These are phyloP conservation scores for Penicillium alfredii DNA, from an alignment of 495 filamentous ascomycete genomes.

Conservation along the genomic window DNA sequence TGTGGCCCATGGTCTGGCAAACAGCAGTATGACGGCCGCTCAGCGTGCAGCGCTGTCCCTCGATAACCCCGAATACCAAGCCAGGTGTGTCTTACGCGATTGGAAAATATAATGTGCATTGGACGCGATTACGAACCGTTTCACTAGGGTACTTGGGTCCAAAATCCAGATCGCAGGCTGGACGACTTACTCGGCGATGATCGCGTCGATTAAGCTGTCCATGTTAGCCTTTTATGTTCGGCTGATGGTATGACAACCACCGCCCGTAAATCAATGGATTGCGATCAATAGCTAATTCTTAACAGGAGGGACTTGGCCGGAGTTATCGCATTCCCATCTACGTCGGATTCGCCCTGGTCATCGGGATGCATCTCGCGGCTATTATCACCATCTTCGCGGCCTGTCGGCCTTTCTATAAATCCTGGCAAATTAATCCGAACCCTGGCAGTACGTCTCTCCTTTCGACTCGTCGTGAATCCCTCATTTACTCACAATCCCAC, in stretches of 20 bases:
- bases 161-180: conserved; percentile 51
- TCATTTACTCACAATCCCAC: not conserved
- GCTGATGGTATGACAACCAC: conserved; percentile 38
- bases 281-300: not conserved
- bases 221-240: conserved; percentile 49
- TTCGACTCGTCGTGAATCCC: not conserved
- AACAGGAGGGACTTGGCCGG: conserved; percentile 29
- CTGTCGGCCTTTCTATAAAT: conserved; percentile 43
- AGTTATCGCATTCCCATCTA: conserved; percentile 38
- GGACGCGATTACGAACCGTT: conserved; percentile 1
- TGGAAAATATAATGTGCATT: not conserved
- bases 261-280: not conserved
- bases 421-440: conserved; percentile 53
- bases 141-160: conserved; percentile 39
- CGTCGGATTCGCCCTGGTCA: conserved; percentile 42
- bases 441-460: conserved; percentile 47
- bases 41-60: conserved; percentile 36
- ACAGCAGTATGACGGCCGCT: conserved; percentile 44
- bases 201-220: conserved; percentile 48
- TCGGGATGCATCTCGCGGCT: conserved; percentile 39
- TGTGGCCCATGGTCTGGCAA: conserved; percentile 40
- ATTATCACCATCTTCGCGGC: conserved; percentile 40
- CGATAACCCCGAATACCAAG: conserved; percentile 28
- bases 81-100: conserved; percentile 15
- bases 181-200: conserved; percentile 45